Conservation (phyloP, 352 stramenopile genomes). For the Globisporangium cylindrosporum region DNA sequence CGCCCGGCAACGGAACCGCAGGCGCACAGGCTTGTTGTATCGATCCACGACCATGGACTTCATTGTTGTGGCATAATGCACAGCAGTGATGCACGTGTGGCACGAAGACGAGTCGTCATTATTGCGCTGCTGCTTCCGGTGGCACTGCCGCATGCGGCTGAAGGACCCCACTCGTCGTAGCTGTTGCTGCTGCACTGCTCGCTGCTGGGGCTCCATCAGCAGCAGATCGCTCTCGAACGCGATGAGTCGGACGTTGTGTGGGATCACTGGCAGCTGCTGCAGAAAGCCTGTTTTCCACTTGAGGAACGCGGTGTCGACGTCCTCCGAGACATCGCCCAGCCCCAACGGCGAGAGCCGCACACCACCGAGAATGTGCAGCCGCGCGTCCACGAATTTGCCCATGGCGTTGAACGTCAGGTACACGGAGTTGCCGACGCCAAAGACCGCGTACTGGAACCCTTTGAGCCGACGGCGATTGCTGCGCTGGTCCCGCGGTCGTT, state of each 20-base stretch:
- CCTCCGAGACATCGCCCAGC: conserved; percentile 91
- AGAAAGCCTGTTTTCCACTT: conserved; percentile 77
- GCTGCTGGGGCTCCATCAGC: conserved; percentile 7
- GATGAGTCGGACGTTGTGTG: conserved; percentile 9
- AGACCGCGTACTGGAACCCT: conserved; percentile 89
- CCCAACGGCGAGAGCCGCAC: conserved; percentile 65
- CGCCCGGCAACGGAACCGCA: conserved; percentile 21
- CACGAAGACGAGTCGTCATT: not conserved
- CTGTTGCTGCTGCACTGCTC: not conserved
- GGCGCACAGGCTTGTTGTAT: conserved; percentile 19
- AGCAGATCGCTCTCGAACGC: conserved; percentile 35
- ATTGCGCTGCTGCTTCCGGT: not conserved
- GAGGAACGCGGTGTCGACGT: conserved; percentile 61
- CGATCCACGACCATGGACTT: conserved; percentile 20
- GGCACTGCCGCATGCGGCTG: conserved; percentile 3
- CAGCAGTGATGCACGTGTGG: too few relatives aligned
- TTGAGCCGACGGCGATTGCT: conserved; percentile 18
- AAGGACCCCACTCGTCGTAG: not conserved
- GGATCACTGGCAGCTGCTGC: conserved; percentile 18
- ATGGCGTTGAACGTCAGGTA: conserved; percentile 96
- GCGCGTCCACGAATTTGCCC: conserved; percentile 87
- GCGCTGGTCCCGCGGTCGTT: not conserved
- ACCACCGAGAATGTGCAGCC: conserved; percentile 80
- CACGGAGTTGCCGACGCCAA: conserved; percentile 94
- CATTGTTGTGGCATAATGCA: not conserved